Evolutionary conservation across 2,329 filamentous ascomycete species (phyloP), one percentile per base, ranked within the genome.

Genomic region (Claviceps sp.): DNA sequence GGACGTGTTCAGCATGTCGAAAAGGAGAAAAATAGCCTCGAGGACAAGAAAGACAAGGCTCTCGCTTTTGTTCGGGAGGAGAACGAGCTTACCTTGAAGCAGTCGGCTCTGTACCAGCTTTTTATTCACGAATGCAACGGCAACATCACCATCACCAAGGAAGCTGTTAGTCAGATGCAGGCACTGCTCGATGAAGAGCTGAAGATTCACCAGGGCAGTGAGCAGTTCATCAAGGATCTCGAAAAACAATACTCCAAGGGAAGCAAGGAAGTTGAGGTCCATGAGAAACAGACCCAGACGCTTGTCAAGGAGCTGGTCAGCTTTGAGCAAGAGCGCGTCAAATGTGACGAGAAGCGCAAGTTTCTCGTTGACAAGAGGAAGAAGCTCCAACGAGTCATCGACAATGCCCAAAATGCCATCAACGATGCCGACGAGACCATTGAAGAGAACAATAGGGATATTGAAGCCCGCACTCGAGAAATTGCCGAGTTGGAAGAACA

Each of bases 321-420:
- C 63, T 89, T 94, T 56, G 94, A 98, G 63, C 95, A 97, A 64
- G 93, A 97, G 63, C 84, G 84, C 22, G 93, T 98, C 68, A 98
- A 98, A 64, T 90, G 95, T 59, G 91, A 97, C 58, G 94, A 98
- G 68, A 97, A 97, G 74, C 85, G 85, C 66, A 98, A 98, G 65
- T 97, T 97, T 67, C 71, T 98, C 58, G 74, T 79, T 2, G 85
- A 84, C 62, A 98, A 98, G 72, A 84, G 87, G 61, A 95, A 93
- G 73, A 98, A 98, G 70, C 77, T 95, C 14, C 89, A 97, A 58
- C 97, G 95, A 71, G 79, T 85, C 0, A 87, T 93, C 55, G 76
- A 82, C 51, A 85, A 83, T 46, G 88, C 87, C 54, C 87, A 87
- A 56, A 82, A 84, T 53, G 81, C 85, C 5, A 79, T 81, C 0